Percentiles rank a stretch among this genome's conserved stretches.
phyloP scores from a whole-genome alignment of 495 filamentous ascomycete genomes.

The Penicillium simplicissimum region DNA sequence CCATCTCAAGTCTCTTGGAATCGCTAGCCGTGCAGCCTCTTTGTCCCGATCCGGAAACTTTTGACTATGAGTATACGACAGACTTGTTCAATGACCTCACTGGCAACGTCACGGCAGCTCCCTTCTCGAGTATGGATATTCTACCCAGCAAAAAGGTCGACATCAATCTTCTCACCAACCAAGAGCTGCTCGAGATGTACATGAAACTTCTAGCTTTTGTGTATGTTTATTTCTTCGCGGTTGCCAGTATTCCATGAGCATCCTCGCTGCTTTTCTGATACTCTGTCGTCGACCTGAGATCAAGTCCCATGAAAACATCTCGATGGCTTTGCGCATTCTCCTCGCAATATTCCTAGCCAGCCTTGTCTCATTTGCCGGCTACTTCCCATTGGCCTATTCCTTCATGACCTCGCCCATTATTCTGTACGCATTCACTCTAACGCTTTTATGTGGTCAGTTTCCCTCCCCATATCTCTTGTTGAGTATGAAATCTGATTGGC shows the following conservation, averaged over 20 bases:
- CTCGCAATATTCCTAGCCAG: slow-evolving; percentile 33
- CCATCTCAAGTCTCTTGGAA: slow-evolving; percentile 36
- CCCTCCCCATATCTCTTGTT: not conserved
- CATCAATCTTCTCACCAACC: slow-evolving; percentile 31
- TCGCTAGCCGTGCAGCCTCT: slow-evolving; percentile 35
- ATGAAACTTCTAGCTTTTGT: slow-evolving; percentile 44
- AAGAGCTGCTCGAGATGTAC: slow-evolving; percentile 40
- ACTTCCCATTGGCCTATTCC: slow-evolving; percentile 39
- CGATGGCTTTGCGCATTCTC: slow-evolving; percentile 29
- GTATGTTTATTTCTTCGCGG: slow-evolving; percentile 45
- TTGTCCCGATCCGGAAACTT: slow-evolving; percentile 24
- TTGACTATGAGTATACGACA: slow-evolving; percentile 25
- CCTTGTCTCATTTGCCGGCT: slow-evolving; percentile 31
- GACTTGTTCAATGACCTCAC: slow-evolving; percentile 36
- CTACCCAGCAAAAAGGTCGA: slow-evolving; percentile 33
- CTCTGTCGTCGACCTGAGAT: slow-evolving; percentile 33
- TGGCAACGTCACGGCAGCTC: slow-evolving; percentile 44
- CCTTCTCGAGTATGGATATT: slow-evolving; percentile 47
- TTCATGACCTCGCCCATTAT: slow-evolving; percentile 48
- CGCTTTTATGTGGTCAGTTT: slow-evolving; percentile 38
- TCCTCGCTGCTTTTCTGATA: slow-evolving; percentile 36
- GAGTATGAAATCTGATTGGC: slow-evolving; percentile 19
- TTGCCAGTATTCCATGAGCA: slow-evolving; percentile 38
- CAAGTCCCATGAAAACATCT: slow-evolving; percentile 24
- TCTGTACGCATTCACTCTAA: slow-evolving; percentile 43